These are phyloP conservation scores for Aspergillus pseudoglaucus DNA, from an alignment of 2,329 filamentous ascomycete species.

Conservation along the genomic window DNA sequence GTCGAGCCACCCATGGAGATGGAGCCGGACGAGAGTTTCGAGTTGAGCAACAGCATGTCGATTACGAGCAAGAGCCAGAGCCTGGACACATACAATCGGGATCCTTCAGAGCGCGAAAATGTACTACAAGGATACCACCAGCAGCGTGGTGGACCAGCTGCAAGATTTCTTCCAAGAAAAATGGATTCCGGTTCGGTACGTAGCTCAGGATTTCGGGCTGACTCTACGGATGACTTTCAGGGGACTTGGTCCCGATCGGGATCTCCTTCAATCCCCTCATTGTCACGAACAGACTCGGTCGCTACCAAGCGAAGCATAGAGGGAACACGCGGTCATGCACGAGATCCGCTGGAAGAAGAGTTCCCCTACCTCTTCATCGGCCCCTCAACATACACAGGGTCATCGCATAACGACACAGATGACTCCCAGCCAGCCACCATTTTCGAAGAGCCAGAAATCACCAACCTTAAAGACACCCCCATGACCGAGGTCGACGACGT, in stretches of 20 bases:
- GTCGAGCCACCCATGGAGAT: conserved; percentile 53
- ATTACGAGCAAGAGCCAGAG: conserved; percentile 14
- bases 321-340: conserved; percentile 54
- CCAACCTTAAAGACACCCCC: conserved; percentile 26
- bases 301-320: conserved; percentile 34
- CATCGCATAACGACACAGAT: conserved; percentile 10
- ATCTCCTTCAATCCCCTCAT: conserved; percentile 14
- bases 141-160: conserved; percentile 10
- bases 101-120: conserved; percentile 43
- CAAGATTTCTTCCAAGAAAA: conserved; percentile 13
- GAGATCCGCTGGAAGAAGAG: conserved; percentile 59
- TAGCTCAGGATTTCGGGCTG: conserved; percentile 13
- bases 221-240: conserved; percentile 11
- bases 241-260: conserved; percentile 18
- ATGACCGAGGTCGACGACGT: conserved; percentile 7
- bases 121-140: conserved; percentile 50
- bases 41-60: conserved; percentile 10
- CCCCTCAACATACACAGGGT: conserved; percentile 43
- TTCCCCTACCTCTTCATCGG: conserved; percentile 72
- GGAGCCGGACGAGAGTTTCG: conserved; percentile 32
- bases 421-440: conserved; percentile 9
- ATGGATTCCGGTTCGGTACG: conserved; percentile 21
- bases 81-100: conserved; percentile 46
- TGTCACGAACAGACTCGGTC: conserved; percentile 24
- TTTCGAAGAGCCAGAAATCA: conserved; percentile 20